Conservation (phyloP, 805 yeast species). For the Sugiyamaella valdiviana region DNA sequence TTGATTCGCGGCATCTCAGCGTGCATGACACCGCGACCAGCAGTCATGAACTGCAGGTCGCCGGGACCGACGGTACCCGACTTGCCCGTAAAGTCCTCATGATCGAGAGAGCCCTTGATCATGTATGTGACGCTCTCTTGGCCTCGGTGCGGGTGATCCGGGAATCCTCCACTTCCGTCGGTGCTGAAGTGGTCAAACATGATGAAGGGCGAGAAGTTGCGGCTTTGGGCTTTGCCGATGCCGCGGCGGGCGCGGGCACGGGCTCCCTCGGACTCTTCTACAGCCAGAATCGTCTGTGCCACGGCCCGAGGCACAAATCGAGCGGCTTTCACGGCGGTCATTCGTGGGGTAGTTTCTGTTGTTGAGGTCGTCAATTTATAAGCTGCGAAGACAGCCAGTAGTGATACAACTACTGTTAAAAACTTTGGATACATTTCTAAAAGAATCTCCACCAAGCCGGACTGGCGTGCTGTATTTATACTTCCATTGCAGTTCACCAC, state of each 20-base stretch:
- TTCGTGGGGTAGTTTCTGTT: not conserved
- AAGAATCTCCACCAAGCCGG: not conserved
- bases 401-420: not conserved
- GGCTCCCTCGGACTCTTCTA: conserved; percentile 74
- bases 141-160: conserved; percentile 80
- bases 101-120: conserved; percentile 60
- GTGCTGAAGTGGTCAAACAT: conserved; percentile 73
- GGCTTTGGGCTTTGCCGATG: conserved; percentile 58
- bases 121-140: conserved; percentile 69
- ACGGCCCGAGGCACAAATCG: conserved; percentile 38
- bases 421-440: conserved; percentile 5
- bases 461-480: not conserved
- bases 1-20: conserved; percentile 71
- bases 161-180: conserved; percentile 60
- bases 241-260: conserved; percentile 80
- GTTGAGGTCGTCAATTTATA: not conserved
- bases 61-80: conserved; percentile 70
- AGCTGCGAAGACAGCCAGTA: not conserved
- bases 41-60: conserved; percentile 88
- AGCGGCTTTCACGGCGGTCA: not conserved
- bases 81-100: conserved; percentile 80
- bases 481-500: too few species aligned
- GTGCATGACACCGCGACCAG: conserved; percentile 81
- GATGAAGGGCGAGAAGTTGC: conserved; percentile 73
- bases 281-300: conserved; percentile 47